These are phyloP conservation scores for Typha latifolia DNA, from an alignment of 176 grass and related monocot species.

Conservation along the genomic window DNA sequence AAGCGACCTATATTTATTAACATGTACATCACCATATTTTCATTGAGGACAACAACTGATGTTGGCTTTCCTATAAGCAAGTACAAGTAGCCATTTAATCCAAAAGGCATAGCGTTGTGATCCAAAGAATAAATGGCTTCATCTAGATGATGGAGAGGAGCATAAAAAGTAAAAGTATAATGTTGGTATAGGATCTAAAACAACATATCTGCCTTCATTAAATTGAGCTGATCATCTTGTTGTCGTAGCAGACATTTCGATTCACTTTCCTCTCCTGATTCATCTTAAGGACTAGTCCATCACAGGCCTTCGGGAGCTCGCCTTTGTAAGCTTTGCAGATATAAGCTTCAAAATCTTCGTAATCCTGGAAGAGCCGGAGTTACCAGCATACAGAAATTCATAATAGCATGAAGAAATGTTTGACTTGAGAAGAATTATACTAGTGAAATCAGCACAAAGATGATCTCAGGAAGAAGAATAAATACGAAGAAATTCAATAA, in stretches of 20 bases:
- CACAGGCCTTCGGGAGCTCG: conserved; percentile 41
- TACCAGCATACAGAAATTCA: background rate
- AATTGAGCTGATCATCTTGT: background rate
- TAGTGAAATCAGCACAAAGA: background rate
- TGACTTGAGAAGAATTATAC: background rate
- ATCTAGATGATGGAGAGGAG: background rate
- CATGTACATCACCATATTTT: too few species aligned
- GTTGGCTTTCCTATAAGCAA: too few species aligned
- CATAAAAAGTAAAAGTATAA: too few species aligned
- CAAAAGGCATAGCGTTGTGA: too few species aligned
- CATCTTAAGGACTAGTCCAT: conserved; percentile 14
- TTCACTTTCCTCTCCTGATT: conserved; percentile 17
- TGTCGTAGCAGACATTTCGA: conserved; percentile 27
- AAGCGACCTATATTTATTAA: too few species aligned
- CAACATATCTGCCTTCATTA: conserved; percentile 22
- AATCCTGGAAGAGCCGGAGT: conserved; percentile 40
- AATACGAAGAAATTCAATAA: background rate
- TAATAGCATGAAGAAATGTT: background rate
- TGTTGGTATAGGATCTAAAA: background rate
- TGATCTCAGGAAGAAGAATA: background rate
- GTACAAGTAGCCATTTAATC: too few species aligned
- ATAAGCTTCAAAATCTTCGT: conserved; percentile 55
- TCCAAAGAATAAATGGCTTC: background rate
- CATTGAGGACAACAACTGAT: too few species aligned
- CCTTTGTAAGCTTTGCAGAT: conserved; percentile 78